These are phyloP conservation scores for Calonectria honghensis DNA, from an alignment of 2,329 filamentous ascomycete species.

Conservation along the genomic window DNA sequence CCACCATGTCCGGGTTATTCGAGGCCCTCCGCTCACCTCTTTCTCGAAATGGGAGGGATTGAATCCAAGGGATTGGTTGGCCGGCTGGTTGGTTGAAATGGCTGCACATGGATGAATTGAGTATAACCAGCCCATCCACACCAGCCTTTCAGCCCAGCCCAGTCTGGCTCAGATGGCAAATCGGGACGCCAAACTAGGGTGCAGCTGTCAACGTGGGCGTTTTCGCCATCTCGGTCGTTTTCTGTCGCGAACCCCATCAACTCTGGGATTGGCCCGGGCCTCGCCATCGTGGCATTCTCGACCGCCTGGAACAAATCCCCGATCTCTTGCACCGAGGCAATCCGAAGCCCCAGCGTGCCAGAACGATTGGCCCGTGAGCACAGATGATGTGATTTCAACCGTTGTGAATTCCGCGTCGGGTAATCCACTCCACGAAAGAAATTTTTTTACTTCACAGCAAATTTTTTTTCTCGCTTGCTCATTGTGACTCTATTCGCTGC, in stretches of 20 bases:
- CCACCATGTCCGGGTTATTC: slow-evolving; percentile 31
- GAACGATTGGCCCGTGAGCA: slow-evolving; percentile 56
- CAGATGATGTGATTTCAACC: slow-evolving; percentile 50
- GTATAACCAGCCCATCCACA: slow-evolving; percentile 33
- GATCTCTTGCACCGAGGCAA: slow-evolving; percentile 34
- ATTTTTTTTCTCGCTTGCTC: not conserved
- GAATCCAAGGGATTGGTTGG: slow-evolving; percentile 31
- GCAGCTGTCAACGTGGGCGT: slow-evolving; percentile 22
- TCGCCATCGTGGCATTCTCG: slow-evolving; percentile 20
- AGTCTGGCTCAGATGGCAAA: slow-evolving; percentile 1
- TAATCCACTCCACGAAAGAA: slow-evolving; percentile 1
- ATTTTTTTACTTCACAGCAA: not conserved
- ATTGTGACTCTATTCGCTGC: slow-evolving; percentile 8
- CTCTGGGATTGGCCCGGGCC: slow-evolving; percentile 29
- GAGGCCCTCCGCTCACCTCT: slow-evolving; percentile 29
- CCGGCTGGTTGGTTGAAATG: slow-evolving; percentile 2
- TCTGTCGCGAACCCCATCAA: slow-evolving; percentile 19
- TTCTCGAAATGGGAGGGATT: slow-evolving; percentile 15
- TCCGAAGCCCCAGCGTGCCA: slow-evolving; percentile 47
- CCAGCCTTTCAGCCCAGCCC: slow-evolving; percentile 29
- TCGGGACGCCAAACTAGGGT: not conserved
- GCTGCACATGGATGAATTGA: slow-evolving; percentile 36
- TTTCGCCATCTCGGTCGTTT: slow-evolving; percentile 6
- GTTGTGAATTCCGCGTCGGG: slow-evolving; percentile 15
- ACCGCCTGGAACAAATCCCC: not conserved